Evolutionary conservation across 2,329 filamentous ascomycete species (phyloP).

Genomic region (Mycosphaerella sp.): DNA sequence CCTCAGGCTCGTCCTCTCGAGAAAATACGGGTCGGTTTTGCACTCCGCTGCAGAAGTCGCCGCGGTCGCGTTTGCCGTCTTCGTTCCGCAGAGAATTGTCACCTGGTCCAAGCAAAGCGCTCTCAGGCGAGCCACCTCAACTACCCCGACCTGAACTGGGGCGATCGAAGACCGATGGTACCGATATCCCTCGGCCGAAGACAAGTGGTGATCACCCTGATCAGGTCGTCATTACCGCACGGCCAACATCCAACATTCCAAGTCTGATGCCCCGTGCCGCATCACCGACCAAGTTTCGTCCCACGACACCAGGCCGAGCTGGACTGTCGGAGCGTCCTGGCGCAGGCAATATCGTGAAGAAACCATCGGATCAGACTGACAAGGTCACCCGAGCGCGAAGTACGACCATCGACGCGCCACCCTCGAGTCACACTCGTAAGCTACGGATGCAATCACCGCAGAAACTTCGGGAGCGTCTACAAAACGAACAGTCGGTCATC

Average conservation of each 20-base stretch:
- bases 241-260: slow-evolving; percentile 45
- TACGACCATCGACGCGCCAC: slow-evolving; percentile 12
- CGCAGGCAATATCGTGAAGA: slow-evolving; percentile 52
- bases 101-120: slow-evolving; percentile 27
- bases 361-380: slow-evolving; percentile 48
- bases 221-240: slow-evolving; percentile 24
- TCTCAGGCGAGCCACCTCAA: slow-evolving; percentile 11
- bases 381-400: slow-evolving; percentile 21
- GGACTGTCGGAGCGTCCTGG: slow-evolving; percentile 47
- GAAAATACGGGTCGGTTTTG: slow-evolving; percentile 35
- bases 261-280: slow-evolving; percentile 35
- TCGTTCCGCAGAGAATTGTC: slow-evolving; percentile 42
- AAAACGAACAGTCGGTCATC: slow-evolving; percentile 70
- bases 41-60: slow-evolving; percentile 35
- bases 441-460: slow-evolving; percentile 59
- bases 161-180: slow-evolving; percentile 22
- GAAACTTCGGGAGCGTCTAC: slow-evolving; percentile 71
- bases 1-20: slow-evolving; percentile 31
- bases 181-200: slow-evolving; percentile 26
- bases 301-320: slow-evolving; percentile 41
- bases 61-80: slow-evolving; percentile 31
- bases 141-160: slow-evolving; percentile 28
- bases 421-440: slow-evolving; percentile 39
- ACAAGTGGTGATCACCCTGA: slow-evolving; percentile 24
- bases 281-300: slow-evolving; percentile 31